These are phyloP conservation scores for Phytophthora idaei DNA, from an alignment of 352 stramenopile species.

Conservation along the genomic window DNA sequence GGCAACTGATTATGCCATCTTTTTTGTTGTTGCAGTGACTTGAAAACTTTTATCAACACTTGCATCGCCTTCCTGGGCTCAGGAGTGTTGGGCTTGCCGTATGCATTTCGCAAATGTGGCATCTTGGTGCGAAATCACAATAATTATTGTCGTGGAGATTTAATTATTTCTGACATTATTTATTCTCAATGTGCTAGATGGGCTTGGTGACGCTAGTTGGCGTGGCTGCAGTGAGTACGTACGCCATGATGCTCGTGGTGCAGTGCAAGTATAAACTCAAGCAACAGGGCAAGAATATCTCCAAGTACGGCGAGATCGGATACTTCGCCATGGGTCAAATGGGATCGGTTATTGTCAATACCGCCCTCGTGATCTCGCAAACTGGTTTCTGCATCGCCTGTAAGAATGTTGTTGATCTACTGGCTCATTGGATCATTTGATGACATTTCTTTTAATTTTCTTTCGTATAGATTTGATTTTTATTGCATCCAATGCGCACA, in stretches of 20 bases:
- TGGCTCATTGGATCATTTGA: background rate
- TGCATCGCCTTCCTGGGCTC: slow-evolving; percentile 94
- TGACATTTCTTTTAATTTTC: slow-evolving; percentile 3
- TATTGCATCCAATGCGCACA: slow-evolving; percentile 88
- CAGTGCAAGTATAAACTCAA: slow-evolving; percentile 83
- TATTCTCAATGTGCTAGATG: slow-evolving; percentile 36
- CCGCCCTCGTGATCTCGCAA: slow-evolving; percentile 87
- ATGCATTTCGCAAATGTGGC: slow-evolving; percentile 88
- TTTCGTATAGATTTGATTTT: slow-evolving; percentile 86
- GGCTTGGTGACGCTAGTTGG: slow-evolving; percentile 58
- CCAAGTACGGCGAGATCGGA: slow-evolving; percentile 90
- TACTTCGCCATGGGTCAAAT: slow-evolving; percentile 68
- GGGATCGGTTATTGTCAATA: slow-evolving; percentile 82
- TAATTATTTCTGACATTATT: slow-evolving; percentile 6
- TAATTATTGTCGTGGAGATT: slow-evolving; percentile 4
- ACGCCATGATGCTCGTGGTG: slow-evolving; percentile 80
- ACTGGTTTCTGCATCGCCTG: slow-evolving; percentile 90
- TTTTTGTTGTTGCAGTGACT: slow-evolving; percentile 38
- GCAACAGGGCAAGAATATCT: slow-evolving; percentile 47
- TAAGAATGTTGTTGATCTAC: slow-evolving; percentile 27
- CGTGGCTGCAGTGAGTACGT: slow-evolving; percentile 65
- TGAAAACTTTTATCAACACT: slow-evolving; percentile 74
- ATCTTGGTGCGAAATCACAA: slow-evolving; percentile 56
- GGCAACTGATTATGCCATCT: slow-evolving; percentile 10
- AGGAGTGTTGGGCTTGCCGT: slow-evolving; percentile 89